phyloP scores from a whole-genome alignment of 495 filamentous ascomycete species.

The Talaromyces trachyspermus region DNA sequence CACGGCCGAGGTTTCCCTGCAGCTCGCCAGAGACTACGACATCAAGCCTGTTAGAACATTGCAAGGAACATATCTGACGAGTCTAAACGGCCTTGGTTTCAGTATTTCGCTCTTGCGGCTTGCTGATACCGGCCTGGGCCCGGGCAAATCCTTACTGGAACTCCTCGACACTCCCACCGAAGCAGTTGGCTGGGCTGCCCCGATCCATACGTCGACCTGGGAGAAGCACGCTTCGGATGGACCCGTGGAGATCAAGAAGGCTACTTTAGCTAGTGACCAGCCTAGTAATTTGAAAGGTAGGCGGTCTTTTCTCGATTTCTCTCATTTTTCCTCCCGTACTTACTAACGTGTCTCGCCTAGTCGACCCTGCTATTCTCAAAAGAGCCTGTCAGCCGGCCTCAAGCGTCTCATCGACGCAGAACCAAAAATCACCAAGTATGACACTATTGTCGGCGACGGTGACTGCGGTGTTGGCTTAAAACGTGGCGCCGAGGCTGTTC shows the following conservation, averaged over 20 bases:
- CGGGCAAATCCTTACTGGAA: constrained; percentile 72
- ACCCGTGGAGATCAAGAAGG: constrained; percentile 40
- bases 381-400: constrained; percentile 60
- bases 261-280: constrained; percentile 47
- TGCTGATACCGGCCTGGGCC: constrained; percentile 69
- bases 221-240: constrained; percentile 29
- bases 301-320: constrained; percentile 11
- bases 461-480: constrained; percentile 90
- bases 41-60: constrained; percentile 64
- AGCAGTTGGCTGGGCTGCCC: constrained; percentile 76
- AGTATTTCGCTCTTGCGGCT: constrained; percentile 79
- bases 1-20: constrained; percentile 74
- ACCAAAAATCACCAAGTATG: constrained; percentile 77
- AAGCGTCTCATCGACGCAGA: constrained; percentile 68
- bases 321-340: background rate
- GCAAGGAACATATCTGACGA: constrained; percentile 64
- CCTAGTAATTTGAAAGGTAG: constrained; percentile 63
- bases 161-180: constrained; percentile 81
- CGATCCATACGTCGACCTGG: constrained; percentile 54
- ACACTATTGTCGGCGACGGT: constrained; percentile 90
- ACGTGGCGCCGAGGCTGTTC: constrained; percentile 81
- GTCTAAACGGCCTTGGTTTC: constrained; percentile 88
- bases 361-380: constrained; percentile 52
- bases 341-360: constrained; percentile 34
- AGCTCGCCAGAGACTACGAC: constrained; percentile 59